A percentile compares a stretch with the other conserved stretches of the same genome.
Conservation (phyloP, 495 filamentous ascomycete species). For the Hypoxylon perforatum region DNA sequence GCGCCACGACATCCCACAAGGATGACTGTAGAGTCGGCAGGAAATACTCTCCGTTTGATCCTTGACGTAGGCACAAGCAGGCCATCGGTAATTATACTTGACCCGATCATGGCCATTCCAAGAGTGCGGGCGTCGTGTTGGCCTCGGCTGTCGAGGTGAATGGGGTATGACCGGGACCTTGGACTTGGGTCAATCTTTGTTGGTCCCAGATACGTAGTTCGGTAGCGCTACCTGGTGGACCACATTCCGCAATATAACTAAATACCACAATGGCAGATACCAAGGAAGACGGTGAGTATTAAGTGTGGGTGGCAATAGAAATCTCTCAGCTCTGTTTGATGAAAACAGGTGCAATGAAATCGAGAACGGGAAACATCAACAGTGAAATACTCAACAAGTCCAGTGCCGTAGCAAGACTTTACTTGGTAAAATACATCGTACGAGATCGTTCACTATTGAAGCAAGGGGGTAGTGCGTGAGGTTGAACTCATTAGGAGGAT, state of each 20-base stretch:
- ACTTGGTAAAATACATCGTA: constrained; percentile 14
- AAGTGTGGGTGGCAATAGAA: constrained; percentile 1
- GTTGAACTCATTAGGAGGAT: constrained; percentile 19
- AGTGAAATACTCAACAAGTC: constrained; percentile 21
- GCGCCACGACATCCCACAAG: constrained; percentile 80
- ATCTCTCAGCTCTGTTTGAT: constrained; percentile 8
- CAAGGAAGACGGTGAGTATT: not conserved
- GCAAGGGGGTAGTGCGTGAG: constrained; percentile 13
- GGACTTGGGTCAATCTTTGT: not conserved
- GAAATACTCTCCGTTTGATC: constrained; percentile 61
- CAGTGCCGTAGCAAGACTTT: not conserved
- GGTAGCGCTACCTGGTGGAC: not conserved
- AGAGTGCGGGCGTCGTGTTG: not conserved
- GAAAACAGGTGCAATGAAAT: constrained; percentile 9
- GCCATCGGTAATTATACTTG: constrained; percentile 20
- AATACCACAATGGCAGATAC: not conserved
- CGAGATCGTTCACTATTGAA: constrained; percentile 19
- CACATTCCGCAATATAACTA: not conserved
- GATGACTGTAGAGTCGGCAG: constrained; percentile 73
- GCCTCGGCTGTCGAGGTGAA: not conserved
- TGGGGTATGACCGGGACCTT: not conserved
- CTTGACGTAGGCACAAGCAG: constrained; percentile 44
- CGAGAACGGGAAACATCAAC: not conserved
- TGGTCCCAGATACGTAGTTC: not conserved
- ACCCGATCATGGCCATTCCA: constrained; percentile 28